Evolutionary conservation across 2,329 filamentous ascomycete species (phyloP).

Genomic region (Nigrograna mackinnonii): DNA sequence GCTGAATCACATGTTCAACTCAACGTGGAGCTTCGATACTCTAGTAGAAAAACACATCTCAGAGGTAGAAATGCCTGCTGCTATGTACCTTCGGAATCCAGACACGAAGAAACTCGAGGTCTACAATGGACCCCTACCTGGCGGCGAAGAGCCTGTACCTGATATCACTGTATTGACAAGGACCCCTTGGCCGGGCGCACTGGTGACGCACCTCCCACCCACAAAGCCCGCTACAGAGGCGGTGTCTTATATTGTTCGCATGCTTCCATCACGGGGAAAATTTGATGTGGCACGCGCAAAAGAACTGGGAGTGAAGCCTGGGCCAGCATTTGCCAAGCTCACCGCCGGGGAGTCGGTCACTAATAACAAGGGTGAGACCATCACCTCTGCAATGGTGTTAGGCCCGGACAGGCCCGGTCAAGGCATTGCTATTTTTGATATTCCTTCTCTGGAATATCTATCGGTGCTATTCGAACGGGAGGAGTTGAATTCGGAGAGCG

Average conservation of each 20-base stretch:
- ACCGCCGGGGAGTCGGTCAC: slow-evolving; percentile 65
- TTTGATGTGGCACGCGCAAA: slow-evolving; percentile 71
- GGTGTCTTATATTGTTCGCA: slow-evolving; percentile 85
- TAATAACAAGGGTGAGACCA: slow-evolving; percentile 65
- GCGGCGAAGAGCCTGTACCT: slow-evolving; percentile 53
- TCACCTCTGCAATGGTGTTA: slow-evolving; percentile 88
- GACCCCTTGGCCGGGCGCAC: slow-evolving; percentile 76
- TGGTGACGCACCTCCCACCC: slow-evolving; percentile 66
- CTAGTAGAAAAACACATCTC: slow-evolving; percentile 68
- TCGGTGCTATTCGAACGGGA: slow-evolving; percentile 68
- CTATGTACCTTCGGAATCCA: slow-evolving; percentile 68
- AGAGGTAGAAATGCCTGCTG: slow-evolving; percentile 68
- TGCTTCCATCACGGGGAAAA: slow-evolving; percentile 75
- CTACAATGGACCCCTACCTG: slow-evolving; percentile 71
- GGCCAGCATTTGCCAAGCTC: slow-evolving; percentile 63
- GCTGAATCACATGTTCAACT: slow-evolving; percentile 79
- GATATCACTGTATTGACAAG: slow-evolving; percentile 74
- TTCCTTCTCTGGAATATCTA: slow-evolving; percentile 73
- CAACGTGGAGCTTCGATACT: slow-evolving; percentile 72
- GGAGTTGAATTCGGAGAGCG: slow-evolving; percentile 68
- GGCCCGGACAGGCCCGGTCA: slow-evolving; percentile 67
- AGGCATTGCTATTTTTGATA: slow-evolving; percentile 78
- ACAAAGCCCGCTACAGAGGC: slow-evolving; percentile 69
- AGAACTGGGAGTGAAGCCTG: slow-evolving; percentile 65
- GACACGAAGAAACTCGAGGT: slow-evolving; percentile 65